phyloP scores from a whole-genome alignment of 305 asterid genomes.

The Nicotiana rustica region DNA sequence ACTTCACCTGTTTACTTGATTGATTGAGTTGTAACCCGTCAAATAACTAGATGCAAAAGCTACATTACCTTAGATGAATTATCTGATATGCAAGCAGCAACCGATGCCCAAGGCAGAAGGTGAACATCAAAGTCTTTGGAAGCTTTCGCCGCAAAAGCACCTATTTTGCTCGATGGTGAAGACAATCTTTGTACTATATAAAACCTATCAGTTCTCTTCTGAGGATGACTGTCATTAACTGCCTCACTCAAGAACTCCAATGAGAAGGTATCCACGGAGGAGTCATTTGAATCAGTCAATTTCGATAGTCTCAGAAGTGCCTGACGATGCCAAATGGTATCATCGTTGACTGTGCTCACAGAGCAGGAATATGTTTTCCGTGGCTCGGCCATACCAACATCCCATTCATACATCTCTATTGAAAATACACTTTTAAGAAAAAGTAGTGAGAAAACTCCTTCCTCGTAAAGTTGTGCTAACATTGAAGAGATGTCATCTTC shows the following conservation, averaged over 20 bases:
- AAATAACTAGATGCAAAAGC: slow-evolving; percentile 16
- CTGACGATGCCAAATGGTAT: slow-evolving; percentile 82
- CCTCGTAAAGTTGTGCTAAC: slow-evolving; percentile 85
- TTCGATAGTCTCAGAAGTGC: slow-evolving; percentile 72
- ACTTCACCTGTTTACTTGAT: slow-evolving; percentile 5
- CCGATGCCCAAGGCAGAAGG: slow-evolving; percentile 97
- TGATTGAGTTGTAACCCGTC: neutral
- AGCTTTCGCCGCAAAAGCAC: slow-evolving; percentile 85
- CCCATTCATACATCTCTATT: slow-evolving; percentile 93
- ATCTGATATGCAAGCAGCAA: slow-evolving; percentile 92
- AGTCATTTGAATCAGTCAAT: slow-evolving; percentile 51
- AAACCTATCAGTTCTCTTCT: slow-evolving; percentile 65
- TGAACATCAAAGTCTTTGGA: slow-evolving; percentile 91
- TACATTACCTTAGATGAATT: slow-evolving; percentile 64
- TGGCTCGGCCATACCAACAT: slow-evolving; percentile 73
- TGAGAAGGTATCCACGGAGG: slow-evolving; percentile 70
- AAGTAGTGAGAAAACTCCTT: slow-evolving; percentile 83
- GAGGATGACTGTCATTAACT: slow-evolving; percentile 60
- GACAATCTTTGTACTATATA: slow-evolving; percentile 90
- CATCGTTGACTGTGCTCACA: slow-evolving; percentile 55
- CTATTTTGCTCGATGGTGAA: slow-evolving; percentile 82
- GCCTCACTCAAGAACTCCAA: slow-evolving; percentile 85
- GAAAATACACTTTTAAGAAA: slow-evolving; percentile 83
- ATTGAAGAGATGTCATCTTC: slow-evolving; percentile 86
- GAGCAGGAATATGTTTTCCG: slow-evolving; percentile 78